Percentiles rank a stretch among this genome's conserved stretches.
Conservation (phyloP, 129 eudicot genomes). For the Tanacetum coccineum region DNA sequence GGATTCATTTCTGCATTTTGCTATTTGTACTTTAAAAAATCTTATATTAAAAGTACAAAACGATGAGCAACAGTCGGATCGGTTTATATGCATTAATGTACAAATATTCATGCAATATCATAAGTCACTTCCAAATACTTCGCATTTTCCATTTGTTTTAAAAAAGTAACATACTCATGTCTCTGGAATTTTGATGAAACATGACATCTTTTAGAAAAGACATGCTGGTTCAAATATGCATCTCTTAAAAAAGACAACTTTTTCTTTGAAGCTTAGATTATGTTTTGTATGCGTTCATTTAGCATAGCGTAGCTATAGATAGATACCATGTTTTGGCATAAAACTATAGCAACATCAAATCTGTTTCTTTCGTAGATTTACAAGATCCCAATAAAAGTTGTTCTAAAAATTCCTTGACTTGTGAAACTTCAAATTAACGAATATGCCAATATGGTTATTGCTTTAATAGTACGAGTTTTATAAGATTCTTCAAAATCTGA, state of each 20-base stretch:
- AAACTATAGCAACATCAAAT: background rate
- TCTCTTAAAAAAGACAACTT: background rate
- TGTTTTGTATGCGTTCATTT: background rate
- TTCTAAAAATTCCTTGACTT: background rate
- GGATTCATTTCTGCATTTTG: too few species aligned
- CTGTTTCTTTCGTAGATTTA: background rate
- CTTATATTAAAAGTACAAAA: too few species aligned
- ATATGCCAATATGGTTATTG: background rate
- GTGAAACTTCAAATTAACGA: background rate
- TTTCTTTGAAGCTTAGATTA: background rate
- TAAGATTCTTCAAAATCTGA: background rate
- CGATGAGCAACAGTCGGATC: too few species aligned
- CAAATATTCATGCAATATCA: too few species aligned
- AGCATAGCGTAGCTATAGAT: background rate
- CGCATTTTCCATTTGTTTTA: too few species aligned
- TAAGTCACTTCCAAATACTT: too few species aligned
- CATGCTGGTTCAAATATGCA: background rate
- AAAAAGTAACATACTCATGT: too few species aligned
- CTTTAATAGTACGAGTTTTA: background rate
- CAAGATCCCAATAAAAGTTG: background rate
- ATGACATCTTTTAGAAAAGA: background rate
- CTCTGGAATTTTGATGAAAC: background rate
- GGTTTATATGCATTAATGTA: too few species aligned
- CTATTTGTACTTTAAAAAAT: too few species aligned
- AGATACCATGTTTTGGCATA: background rate